Evolutionary conservation across 2,329 filamentous ascomycete genomes (phyloP), one percentile per base, ranked within the genome.

Genomic region (Colletotrichum sp.): DNA sequence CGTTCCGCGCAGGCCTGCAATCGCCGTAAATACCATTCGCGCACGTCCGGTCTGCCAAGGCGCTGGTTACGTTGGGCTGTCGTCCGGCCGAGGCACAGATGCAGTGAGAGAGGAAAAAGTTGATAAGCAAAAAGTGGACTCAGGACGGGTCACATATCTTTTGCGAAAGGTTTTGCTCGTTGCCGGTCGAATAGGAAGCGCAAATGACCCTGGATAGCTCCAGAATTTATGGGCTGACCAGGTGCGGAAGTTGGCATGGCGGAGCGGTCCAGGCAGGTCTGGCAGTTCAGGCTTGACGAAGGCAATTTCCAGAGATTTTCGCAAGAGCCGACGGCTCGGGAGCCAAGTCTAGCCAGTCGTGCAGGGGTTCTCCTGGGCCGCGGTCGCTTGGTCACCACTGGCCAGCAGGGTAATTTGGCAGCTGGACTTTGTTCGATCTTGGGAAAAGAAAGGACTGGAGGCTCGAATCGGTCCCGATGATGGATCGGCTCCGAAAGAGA

Each of bases 141-240:
- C 26, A 18, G 30, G 28, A 36, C 15, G 44, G 60, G 55, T 28
- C 55, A 28, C 24, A 30, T 34, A 44, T 36, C 12, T 32, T 66
- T 57, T 64, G 59, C 49, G 26, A 62, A 62, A 64, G 34, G 21
- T 34, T 39, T 64, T 34, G 36, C 32, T 44, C 44, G 60, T 21
- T 44, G 13, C 10, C 60, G 5, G 64, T 76, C 69, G 55, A 72
- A 68, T 72, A 12, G 34, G 55, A 64, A 57, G 62, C 62, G 49
- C 32, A 49, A 18, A 39, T 52, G 52, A 30, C n/a, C 68, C 64
- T 52, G 39, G 49, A n/a, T 18, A 24, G 64, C 26, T 30, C 69
- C 69, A 68, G 52, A 75, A 66, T 68, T 59, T 44, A 68, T 67
- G 68, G 64, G 69, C 73, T 65, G 64, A 64, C 70, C 70, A 73